Evolutionary conservation across 2,329 filamentous ascomycete species (phyloP), one percentile per base, ranked within the genome.

Genomic region (Pseudocercospora macadamiae): DNA sequence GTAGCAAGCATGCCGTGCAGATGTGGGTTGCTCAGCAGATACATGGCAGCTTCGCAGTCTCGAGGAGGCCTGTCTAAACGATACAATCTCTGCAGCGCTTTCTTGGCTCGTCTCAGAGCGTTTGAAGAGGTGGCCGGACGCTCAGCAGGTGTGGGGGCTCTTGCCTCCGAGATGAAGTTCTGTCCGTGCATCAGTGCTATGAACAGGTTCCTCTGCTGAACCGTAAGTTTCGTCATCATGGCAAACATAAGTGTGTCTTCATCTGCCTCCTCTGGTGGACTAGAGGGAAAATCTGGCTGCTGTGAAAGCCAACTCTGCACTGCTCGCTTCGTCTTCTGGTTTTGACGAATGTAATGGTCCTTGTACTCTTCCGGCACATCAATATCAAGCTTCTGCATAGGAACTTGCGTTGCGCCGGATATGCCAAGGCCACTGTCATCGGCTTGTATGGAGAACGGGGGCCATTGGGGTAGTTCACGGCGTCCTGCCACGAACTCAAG

Each of bases 161-260:
- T 85, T 36, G 75, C 73, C 77, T 75, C 60, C 79, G 79, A 34
- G 1, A 84, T 75, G 6, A 78, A 76, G 28, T 80, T 78, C 23
- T 82, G 76, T 16, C 86, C 83, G 47, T 83, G 86, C 42, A 96
- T 80, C 12, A 97, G 79, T 8, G 91, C 88, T 67, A 91, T 93
- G 77, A 96, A 97, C 51, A 89, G 84, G 0, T 89, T 89, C 18
- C 91, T 85, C 66, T 96, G 87, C 39, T 89, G 84, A 2, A 86
- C 79, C 52, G 89, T 86, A 10, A 97, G 82, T 70, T 91, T 93
- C 8, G 93, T 97, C 59, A 97, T 80, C 74, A 97, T 96, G 54
- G 93, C 93, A 76, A 97, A 97, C 2, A 89, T 89, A 32, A 97
- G 79, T 0, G 93, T 97, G 76, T 97, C 93, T 62, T 97, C 93